Conservation (phyloP, 2,329 filamentous ascomycete genomes). For the Epicoccum nigrum region DNA sequence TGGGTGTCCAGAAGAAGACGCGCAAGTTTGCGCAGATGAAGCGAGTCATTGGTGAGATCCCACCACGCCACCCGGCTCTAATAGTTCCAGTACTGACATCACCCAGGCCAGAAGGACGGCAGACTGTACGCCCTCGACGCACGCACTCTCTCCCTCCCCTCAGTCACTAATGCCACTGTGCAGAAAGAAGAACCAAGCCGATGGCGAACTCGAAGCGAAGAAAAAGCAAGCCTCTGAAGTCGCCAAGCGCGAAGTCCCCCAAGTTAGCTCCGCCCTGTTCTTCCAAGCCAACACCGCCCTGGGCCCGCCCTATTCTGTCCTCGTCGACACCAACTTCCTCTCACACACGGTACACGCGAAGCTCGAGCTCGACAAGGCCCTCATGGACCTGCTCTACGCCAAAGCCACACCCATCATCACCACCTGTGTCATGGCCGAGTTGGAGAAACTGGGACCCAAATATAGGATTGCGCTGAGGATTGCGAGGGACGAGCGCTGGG, state of each 20-base stretch:
- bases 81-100: neutral
- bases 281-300: conserved; percentile 74
- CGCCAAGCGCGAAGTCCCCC: conserved; percentile 76
- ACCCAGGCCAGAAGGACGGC: conserved; percentile 68
- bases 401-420: conserved; percentile 91
- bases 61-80: neutral
- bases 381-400: conserved; percentile 94
- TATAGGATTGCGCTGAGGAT: conserved; percentile 87
- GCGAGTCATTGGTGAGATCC: conserved; percentile 72
- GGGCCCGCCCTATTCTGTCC: conserved; percentile 78
- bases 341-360: conserved; percentile 87
- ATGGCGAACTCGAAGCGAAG: conserved; percentile 64
- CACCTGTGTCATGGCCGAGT: conserved; percentile 74
- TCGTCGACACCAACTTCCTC: conserved; percentile 54
- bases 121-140: conserved; percentile 59
- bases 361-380: conserved; percentile 81
- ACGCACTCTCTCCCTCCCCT: conserved; percentile 18
- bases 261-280: conserved; percentile 69
- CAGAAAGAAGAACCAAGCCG: conserved; percentile 75
- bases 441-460: conserved; percentile 85
- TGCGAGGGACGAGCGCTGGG: conserved; percentile 87
- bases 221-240: conserved; percentile 64
- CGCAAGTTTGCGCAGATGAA: conserved; percentile 89
- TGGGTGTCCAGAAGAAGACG: conserved; percentile 90
- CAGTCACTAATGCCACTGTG: conserved; percentile 13